Evolutionary conservation across 2,329 filamentous ascomycete species (phyloP).

Genomic region (Aspergillus sp.): DNA sequence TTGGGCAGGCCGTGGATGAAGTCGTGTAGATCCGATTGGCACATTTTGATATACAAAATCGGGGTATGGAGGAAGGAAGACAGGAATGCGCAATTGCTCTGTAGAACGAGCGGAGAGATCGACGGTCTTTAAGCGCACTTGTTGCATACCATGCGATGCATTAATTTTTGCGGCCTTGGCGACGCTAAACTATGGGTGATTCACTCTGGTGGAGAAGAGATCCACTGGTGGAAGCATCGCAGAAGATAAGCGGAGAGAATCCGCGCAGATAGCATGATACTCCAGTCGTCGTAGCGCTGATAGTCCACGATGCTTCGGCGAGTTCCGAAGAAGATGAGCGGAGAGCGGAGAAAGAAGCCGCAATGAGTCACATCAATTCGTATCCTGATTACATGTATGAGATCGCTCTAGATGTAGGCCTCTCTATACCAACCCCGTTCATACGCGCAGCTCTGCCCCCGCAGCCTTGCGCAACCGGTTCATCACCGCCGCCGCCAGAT

Average conservation of each 20-base stretch:
- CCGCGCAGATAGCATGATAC: neutral
- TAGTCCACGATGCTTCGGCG: neutral
- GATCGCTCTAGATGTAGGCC: slow-evolving; percentile 5
- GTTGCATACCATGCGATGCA: neutral
- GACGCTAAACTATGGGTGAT: neutral
- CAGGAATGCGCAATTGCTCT: neutral
- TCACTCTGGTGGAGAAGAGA: neutral
- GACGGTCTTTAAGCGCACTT: neutral
- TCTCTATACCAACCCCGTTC: slow-evolving; percentile 24
- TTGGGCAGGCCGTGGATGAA: slow-evolving; percentile 70
- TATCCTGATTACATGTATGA: neutral
- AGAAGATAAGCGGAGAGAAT: neutral
- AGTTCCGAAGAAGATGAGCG: neutral
- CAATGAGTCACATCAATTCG: neutral
- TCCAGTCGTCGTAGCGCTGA: neutral
- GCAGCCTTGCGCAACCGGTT: slow-evolving; percentile 79
- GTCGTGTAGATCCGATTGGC: slow-evolving; percentile 54
- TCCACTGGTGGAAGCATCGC: neutral
- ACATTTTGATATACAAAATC: slow-evolving; percentile 46
- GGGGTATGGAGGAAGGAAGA: neutral
- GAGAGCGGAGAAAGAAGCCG: neutral
- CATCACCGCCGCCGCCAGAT: slow-evolving; percentile 85
- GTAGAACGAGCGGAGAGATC: neutral
- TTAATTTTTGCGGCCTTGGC: neutral
- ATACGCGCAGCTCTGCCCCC: slow-evolving; percentile 52